A percentile compares a stretch with the other conserved stretches of the same genome.
phyloP scores from a whole-genome alignment of 257 asterid species.

The Lithospermum erythrorhizon region DNA sequence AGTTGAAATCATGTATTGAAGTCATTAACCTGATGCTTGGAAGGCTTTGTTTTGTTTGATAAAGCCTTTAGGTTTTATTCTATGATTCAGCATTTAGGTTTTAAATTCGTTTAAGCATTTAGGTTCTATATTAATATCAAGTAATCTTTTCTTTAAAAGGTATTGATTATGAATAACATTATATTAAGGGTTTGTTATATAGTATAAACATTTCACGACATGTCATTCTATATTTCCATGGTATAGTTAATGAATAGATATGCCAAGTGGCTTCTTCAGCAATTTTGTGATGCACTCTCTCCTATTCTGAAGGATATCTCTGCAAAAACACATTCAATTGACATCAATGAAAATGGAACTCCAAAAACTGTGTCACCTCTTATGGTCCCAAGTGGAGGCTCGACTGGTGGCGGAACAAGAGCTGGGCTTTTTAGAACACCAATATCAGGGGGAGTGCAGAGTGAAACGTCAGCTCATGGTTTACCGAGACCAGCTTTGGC shows the following conservation, averaged over 20 bases:
- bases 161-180: neutral
- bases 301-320: slow-evolving; percentile 65
- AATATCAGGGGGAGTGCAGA: slow-evolving; percentile 97
- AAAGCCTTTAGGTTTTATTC: too few relatives aligned
- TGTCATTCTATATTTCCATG: slow-evolving; percentile 21
- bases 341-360: slow-evolving; percentile 13
- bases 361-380: slow-evolving; percentile 29
- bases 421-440: slow-evolving; percentile 97
- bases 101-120: too few relatives aligned
- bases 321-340: slow-evolving; percentile 30
- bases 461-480: slow-evolving; percentile 95
- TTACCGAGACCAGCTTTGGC: slow-evolving; percentile 94
- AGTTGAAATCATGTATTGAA: too few relatives aligned
- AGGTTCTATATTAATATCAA: too few relatives aligned
- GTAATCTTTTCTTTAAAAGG: too few relatives aligned
- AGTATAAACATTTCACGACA: neutral
- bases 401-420: slow-evolving; percentile 62
- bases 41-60: too few relatives aligned
- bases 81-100: too few relatives aligned
- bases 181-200: neutral
- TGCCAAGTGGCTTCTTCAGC: slow-evolving; percentile 34
- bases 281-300: slow-evolving; percentile 53
- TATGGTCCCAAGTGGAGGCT: slow-evolving; percentile 33
- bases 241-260: slow-evolving; percentile 32
- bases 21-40: too few relatives aligned